Evolutionary conservation across 2,329 filamentous ascomycete genomes (phyloP), one percentile per base, ranked within the genome.

Genomic region (Aspergillus hiratsukae): DNA sequence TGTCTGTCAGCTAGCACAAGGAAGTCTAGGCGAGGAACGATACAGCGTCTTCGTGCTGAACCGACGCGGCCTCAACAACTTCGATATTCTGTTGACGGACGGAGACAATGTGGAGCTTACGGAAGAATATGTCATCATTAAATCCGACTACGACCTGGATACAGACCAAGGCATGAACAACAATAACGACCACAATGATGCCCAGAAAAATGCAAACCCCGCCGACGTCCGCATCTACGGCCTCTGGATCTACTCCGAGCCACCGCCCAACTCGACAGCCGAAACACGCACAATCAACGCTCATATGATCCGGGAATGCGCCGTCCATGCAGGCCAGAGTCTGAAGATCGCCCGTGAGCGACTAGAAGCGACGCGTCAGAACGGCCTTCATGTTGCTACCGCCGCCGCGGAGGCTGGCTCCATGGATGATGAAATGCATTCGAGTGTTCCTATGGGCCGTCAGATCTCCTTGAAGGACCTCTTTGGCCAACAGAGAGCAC

Each of bases 41-140:
- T 81, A 80, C 63, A 72, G 69, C 40, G 82, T 90, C 17, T 88
- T 91, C 65, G 80, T 93, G 6, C 79, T 93, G 59, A 92, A 90
- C 73, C 81, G 89, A 48, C 82, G 86, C 43, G 85, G 86, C 0
- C 75, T 91, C 51, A 82, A 88, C 52, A 92, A 93, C 66, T 81
- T 91, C 53, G 79, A 86, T 43, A 77, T 90, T 11, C 83, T 86
- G 58, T 76, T 91, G n/a, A 69, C 68, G 17, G 72, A 75, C 49
- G 78, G 78, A 10, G 77, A 80, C 17, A 81, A 88, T 57, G 84
- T 89, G 43, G 88, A 91, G 71, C 77, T 88, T 25, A 81, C 76
- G 17, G 82, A 83, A 9, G 81, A 84, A 58, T 86, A 83, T 62
- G 78, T 87, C 48, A 87, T 87, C 55, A 69, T 87, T 52, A 81